Conservation (phyloP, 75 land plant species). For the Larix kaempferi region DNA sequence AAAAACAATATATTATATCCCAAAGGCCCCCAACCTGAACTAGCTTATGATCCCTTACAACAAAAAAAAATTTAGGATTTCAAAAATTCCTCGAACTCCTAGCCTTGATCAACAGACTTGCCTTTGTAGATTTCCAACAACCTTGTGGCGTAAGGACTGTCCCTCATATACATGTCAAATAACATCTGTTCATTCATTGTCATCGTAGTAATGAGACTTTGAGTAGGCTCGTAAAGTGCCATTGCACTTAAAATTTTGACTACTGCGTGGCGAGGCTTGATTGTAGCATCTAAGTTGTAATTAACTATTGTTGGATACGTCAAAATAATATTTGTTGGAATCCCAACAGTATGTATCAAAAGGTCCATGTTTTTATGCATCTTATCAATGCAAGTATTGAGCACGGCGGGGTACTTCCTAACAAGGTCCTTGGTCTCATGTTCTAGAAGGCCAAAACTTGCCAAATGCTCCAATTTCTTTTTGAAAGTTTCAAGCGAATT, state of each 20-base stretch:
- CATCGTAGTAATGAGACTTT: not conserved
- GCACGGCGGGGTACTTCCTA: constrained; percentile 12
- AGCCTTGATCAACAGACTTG: no score
- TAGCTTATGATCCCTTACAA: no score
- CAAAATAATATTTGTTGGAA: constrained; percentile 14
- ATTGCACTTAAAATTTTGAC: not conserved
- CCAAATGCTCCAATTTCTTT: constrained; percentile 23
- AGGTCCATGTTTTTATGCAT: constrained; percentile 34
- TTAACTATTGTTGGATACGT: constrained; percentile 11
- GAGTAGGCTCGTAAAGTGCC: not conserved
- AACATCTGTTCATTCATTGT: not conserved
- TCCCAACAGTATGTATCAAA: constrained; percentile 19
- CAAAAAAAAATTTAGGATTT: no score
- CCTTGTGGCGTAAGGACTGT: no score
- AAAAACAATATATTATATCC: no score
- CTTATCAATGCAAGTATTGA: constrained; percentile 27
- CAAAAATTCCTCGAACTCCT: no score
- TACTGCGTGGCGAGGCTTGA: constrained; percentile 19
- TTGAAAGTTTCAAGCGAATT: constrained; percentile 4
- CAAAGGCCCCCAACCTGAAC: no score
- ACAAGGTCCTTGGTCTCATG: constrained; percentile 13
- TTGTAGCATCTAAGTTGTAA: constrained; percentile 16
- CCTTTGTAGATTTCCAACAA: no score
- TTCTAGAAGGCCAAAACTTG: constrained; percentile 27
- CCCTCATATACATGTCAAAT: no score